A percentile compares a stretch with the other conserved stretches of the same genome.
Evolutionary conservation across 2,329 filamentous ascomycete genomes (phyloP).

Genomic region (Sporothrix pseudoabietina): DNA sequence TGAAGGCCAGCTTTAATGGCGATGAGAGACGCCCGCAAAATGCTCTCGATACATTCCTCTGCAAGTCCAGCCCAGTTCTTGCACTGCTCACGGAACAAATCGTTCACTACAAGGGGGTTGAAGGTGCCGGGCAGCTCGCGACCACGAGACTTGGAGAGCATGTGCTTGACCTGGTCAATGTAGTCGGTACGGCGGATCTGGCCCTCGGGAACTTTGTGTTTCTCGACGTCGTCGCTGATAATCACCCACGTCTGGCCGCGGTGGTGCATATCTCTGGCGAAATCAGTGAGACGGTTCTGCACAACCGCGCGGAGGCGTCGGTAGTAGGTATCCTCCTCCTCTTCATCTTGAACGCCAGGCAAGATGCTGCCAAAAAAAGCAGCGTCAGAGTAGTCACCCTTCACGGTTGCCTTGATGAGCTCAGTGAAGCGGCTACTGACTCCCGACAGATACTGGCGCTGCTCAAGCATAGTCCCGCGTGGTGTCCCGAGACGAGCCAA

Average conservation of each 20-base stretch:
- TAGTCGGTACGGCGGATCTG: constrained; percentile 34
- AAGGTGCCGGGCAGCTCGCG: constrained; percentile 44
- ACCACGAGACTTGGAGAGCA: constrained; percentile 40
- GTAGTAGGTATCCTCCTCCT: constrained; percentile 38
- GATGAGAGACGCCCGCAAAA: constrained; percentile 17
- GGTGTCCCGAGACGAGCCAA: constrained; percentile 42
- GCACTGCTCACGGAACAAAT: constrained; percentile 43
- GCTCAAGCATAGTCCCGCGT: constrained; percentile 26
- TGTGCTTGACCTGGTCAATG: constrained; percentile 36
- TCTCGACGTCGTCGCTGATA: constrained; percentile 10
- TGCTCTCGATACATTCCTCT: constrained; percentile 28
- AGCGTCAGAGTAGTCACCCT: constrained; percentile 39
- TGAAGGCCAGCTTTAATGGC: too few relatives aligned
- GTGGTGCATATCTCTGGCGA: constrained; percentile 48
- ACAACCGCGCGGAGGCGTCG: constrained; percentile 57
- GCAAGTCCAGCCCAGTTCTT: constrained; percentile 39
- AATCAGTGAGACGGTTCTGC: constrained; percentile 53
- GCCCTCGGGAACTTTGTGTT: too few relatives aligned
- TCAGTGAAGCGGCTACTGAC: constrained; percentile 38
- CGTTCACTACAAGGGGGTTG: constrained; percentile 42
- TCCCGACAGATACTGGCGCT: constrained; percentile 40
- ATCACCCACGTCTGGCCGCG: constrained; percentile 47
- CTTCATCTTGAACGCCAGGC: too few relatives aligned
- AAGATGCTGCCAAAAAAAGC: constrained; percentile 34
- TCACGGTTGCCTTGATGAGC: constrained; percentile 37